phyloP scores from a whole-genome alignment of 2,329 filamentous ascomycete genomes.

The Lanzia echinophila region DNA sequence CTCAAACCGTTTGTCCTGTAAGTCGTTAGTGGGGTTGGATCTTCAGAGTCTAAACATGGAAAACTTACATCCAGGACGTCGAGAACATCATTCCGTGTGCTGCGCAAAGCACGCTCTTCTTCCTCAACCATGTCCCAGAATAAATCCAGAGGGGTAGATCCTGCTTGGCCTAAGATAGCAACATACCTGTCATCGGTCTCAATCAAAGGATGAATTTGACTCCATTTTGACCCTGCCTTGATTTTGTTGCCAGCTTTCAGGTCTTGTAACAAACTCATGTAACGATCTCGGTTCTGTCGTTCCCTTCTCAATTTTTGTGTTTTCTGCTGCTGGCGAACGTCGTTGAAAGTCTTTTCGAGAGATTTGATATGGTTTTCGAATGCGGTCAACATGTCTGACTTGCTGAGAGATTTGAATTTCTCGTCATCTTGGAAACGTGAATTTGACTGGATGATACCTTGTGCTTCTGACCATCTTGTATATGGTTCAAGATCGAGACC shows the following conservation, averaged over 20 bases:
- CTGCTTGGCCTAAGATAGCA: slow-evolving; percentile 74
- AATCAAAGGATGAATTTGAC: slow-evolving; percentile 66
- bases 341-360: slow-evolving; percentile 86
- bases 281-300: slow-evolving; percentile 79
- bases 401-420: slow-evolving; percentile 78
- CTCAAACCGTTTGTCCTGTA: slow-evolving; percentile 83
- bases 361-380: slow-evolving; percentile 95
- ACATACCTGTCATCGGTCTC: slow-evolving; percentile 76
- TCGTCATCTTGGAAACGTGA: slow-evolving; percentile 72
- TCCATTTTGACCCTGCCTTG: slow-evolving; percentile 88
- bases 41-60: neutral
- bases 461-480: slow-evolving; percentile 88
- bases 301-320: slow-evolving; percentile 72
- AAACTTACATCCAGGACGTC: slow-evolving; percentile 77
- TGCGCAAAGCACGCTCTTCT: slow-evolving; percentile 80
- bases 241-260: slow-evolving; percentile 72
- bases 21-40: slow-evolving; percentile 32
- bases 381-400: slow-evolving; percentile 82
- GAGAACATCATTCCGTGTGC: slow-evolving; percentile 72
- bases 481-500: slow-evolving; percentile 83
- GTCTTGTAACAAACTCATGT: slow-evolving; percentile 66
- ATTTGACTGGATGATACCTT: slow-evolving; percentile 71
- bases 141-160: slow-evolving; percentile 80
- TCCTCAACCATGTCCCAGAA: slow-evolving; percentile 97
- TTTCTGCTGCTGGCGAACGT: slow-evolving; percentile 82